Base-by-base conservation (phyloP, 306 rosid genomes). In the Prosopis cineraria region DNA sequence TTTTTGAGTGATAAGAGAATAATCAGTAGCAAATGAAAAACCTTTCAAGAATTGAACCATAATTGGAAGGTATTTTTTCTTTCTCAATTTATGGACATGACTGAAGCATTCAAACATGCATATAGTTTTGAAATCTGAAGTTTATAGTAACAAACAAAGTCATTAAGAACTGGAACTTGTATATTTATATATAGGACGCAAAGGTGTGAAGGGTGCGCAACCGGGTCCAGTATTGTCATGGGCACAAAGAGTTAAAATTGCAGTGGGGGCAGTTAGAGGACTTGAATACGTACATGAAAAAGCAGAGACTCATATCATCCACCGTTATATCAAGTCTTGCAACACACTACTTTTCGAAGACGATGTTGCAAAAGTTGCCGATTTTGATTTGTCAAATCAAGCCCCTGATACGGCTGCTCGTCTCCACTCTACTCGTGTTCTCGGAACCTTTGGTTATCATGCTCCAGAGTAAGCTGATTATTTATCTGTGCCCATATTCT, bases 371-470 rank as follows among this genome's bases (percentile, higher is more conserved):
- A 88, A 81, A 64, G 76, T 85, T 22, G 87, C 89, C 55, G 91
- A 87, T 78, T 84, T 85, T 56, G 84, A 85, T 83, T 78, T 83
- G 74, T 88, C 89, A 73, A 88, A 88, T 76, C 76, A 84, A 84
- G 84, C 88, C 44, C 88, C 88, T 81, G 90, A 87, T 73, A 68
- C 63, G 39, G 79, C 87, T 31, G 90, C 87, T 36, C 87, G 90
- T 13, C 88, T 87, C 75, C 90, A 87, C 74, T 87, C 90, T 17
- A 87, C 90, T 56, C 90, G 90, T 69, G 90, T 87, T 65, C 90
- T 87, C 45, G 90, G 90, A 63, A 84, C 90, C 37, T 87, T 87
- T 71, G 90, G 90, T 64, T 87, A 87, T 55, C 83, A 87, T 87
- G 90, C 90, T 59, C 91, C 91, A 14, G 91, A 88, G 89, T 88